Evolutionary conservation across 2,329 filamentous ascomycete genomes (phyloP).

Genomic region (Ophiostoma populinum): DNA sequence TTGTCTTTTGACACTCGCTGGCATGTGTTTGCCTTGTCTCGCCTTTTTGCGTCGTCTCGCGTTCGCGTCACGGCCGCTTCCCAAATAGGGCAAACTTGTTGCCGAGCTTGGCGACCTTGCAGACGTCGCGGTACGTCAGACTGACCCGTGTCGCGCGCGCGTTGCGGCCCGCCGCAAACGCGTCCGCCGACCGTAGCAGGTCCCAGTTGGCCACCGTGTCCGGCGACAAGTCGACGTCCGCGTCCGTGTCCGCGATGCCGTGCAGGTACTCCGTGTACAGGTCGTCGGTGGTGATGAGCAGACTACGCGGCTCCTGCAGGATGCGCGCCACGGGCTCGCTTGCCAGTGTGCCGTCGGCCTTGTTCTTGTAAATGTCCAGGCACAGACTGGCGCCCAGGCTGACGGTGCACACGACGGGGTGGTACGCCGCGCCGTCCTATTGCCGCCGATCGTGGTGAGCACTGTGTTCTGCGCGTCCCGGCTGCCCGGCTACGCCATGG

Average conservation of each 20-base stretch:
- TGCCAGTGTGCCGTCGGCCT: slow-evolving; percentile 39
- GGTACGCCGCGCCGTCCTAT: slow-evolving; percentile 77
- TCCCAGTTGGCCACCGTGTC: slow-evolving; percentile 56
- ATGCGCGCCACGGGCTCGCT: slow-evolving; percentile 37
- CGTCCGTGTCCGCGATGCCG: slow-evolving; percentile 49
- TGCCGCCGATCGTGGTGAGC: no score
- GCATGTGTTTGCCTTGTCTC: background rate
- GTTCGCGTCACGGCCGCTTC: slow-evolving; percentile 15
- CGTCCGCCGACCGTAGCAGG: slow-evolving; percentile 34
- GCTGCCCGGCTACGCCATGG: no score
- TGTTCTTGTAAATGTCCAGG: slow-evolving; percentile 56
- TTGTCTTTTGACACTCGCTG: no score
- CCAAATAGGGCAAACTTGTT: slow-evolving; percentile 38
- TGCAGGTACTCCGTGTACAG: slow-evolving; percentile 59
- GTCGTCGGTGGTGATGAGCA: slow-evolving; percentile 52
- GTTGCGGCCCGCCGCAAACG: slow-evolving; percentile 34
- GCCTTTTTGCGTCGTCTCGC: background rate
- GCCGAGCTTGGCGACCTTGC: slow-evolving; percentile 61
- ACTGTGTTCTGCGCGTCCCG: no score
- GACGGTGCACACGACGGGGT: slow-evolving; percentile 77
- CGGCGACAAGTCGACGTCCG: slow-evolving; percentile 46
- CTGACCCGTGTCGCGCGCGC: slow-evolving; percentile 46
- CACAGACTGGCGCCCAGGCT: slow-evolving; percentile 66
- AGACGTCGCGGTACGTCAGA: slow-evolving; percentile 71
- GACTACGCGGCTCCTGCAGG: slow-evolving; percentile 68